phyloP scores from a whole-genome alignment of 257 asterid genomes.

The Salvia hispanica region DNA sequence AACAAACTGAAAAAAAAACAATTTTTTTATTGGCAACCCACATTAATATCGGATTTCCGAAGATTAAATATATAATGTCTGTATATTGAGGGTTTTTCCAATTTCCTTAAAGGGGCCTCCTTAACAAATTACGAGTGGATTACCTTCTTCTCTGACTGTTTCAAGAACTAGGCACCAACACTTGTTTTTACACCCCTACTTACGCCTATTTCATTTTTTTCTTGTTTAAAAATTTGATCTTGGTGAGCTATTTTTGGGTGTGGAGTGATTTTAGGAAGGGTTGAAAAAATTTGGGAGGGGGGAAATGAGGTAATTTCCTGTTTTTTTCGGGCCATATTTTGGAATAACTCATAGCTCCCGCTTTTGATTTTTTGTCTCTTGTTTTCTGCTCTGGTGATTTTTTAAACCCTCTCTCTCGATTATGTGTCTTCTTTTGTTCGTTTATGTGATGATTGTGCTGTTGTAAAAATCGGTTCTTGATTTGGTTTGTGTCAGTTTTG shows the following conservation, averaged over 20 bases:
- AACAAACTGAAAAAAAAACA: background rate
- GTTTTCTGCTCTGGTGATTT: slow-evolving; percentile 48
- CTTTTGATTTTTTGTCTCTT: slow-evolving; percentile 42
- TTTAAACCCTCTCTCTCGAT: slow-evolving; percentile 4
- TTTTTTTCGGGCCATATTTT: slow-evolving; percentile 30
- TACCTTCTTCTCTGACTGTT: slow-evolving; percentile 26
- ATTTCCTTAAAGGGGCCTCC: slow-evolving; percentile 1
- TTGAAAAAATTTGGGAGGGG: slow-evolving; percentile 28
- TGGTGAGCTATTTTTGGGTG: slow-evolving; percentile 39
- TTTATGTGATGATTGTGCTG: background rate
- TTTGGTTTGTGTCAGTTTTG: slow-evolving; percentile 21
- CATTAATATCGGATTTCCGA: slow-evolving; percentile 17
- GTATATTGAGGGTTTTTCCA: too few species aligned
- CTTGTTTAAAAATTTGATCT: background rate
- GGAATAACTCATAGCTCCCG: slow-evolving; percentile 30
- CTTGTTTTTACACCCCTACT: slow-evolving; percentile 25
- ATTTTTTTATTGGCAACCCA: too few species aligned
- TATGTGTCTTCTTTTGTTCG: background rate
- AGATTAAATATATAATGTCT: too few species aligned
- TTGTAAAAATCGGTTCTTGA: background rate
- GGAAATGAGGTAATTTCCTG: slow-evolving; percentile 15
- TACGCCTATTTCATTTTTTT: background rate
- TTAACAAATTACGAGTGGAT: slow-evolving; percentile 29
- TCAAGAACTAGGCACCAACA: slow-evolving; percentile 39
- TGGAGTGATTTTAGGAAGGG: slow-evolving; percentile 35